These are phyloP conservation scores for Lentinula guzmanii DNA, from an alignment of 768 basidiomycete species.

Conservation along the genomic window DNA sequence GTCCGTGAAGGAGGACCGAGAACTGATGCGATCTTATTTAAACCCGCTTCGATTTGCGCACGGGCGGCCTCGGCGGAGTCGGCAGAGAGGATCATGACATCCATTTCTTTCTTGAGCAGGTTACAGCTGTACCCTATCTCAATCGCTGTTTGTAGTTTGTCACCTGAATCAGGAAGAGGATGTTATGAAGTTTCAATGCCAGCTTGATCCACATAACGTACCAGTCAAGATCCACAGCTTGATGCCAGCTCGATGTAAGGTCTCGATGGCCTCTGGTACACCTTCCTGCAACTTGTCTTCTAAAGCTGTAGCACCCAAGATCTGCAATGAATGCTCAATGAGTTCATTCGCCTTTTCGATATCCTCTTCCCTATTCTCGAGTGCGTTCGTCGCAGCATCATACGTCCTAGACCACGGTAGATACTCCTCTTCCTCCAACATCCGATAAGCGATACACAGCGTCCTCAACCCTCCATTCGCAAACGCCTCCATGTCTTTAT, in stretches of 20 bases:
- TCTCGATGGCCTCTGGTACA: constrained; percentile 94
- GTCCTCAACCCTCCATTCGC: constrained; percentile 92
- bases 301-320: constrained; percentile 91
- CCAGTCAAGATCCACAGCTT: constrained; percentile 98
- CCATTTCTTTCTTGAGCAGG: constrained; percentile 89
- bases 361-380: constrained; percentile 82
- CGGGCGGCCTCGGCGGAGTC: constrained; percentile 70
- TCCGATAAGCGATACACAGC: constrained; percentile 80
- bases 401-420: constrained; percentile 71
- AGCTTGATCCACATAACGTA: constrained; percentile 20
- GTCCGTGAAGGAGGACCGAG: constrained; percentile 70
- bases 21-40: constrained; percentile 91
- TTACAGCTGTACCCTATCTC: constrained; percentile 98
- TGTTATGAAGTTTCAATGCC: background rate
- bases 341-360: constrained; percentile 82
- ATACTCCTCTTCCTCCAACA: constrained; percentile 81
- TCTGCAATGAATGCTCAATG: constrained; percentile 77
- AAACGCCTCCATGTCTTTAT: constrained; percentile 86
- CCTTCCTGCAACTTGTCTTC: constrained; percentile 98
- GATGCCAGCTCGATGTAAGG: constrained; percentile 87
- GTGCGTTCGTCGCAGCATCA: constrained; percentile 74
- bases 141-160: constrained; percentile 97
- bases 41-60: constrained; percentile 82
- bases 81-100: constrained; percentile 94
- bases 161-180: constrained; percentile 41